Percentiles rank a stretch among this genome's conserved stretches.
phyloP scores from a whole-genome alignment of 2,329 filamentous ascomycete species.

The Sphaerostilbella broomeana region DNA sequence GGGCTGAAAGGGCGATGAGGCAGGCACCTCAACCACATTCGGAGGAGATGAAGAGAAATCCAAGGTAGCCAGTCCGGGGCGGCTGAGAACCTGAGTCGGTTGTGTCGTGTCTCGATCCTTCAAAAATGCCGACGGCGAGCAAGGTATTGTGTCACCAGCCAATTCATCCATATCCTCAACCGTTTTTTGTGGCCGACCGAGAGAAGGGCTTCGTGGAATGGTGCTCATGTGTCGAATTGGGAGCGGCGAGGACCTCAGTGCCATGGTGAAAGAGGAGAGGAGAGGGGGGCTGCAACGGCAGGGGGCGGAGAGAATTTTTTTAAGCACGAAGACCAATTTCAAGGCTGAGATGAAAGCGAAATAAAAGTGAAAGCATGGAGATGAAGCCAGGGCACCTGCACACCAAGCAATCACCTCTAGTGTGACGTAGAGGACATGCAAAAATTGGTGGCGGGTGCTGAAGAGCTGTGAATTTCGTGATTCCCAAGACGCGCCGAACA shows the following conservation, averaged over 20 bases:
- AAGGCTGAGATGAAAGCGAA: slow-evolving; percentile 15
- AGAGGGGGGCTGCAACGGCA: slow-evolving; percentile 7
- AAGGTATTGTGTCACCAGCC: slow-evolving; percentile 39
- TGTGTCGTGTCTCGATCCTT: slow-evolving; percentile 33
- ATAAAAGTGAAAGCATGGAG: slow-evolving; percentile 1
- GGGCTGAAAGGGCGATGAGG: slow-evolving; percentile 70
- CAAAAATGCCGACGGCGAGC: slow-evolving; percentile 34
- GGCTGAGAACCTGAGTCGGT: slow-evolving; percentile 41
- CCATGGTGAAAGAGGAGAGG: slow-evolving; percentile 20
- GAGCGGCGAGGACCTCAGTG: slow-evolving; percentile 25
- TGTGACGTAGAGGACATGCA: slow-evolving; percentile 6
- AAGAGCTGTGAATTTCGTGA: slow-evolving; percentile 10
- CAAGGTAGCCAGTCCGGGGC: slow-evolving; percentile 27
- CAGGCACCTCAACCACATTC: slow-evolving; percentile 66
- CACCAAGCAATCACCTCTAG: slow-evolving; percentile 1
- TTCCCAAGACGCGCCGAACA: slow-evolving; percentile 10
- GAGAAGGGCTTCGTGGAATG: slow-evolving; percentile 23
- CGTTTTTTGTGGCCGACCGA: slow-evolving; percentile 18
- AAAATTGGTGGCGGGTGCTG: slow-evolving; percentile 10
- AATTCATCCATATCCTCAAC: slow-evolving; percentile 40
- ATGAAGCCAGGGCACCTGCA: neutral
- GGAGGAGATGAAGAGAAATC: slow-evolving; percentile 37
- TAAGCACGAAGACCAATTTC: slow-evolving; percentile 9
- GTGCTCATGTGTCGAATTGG: slow-evolving; percentile 25
- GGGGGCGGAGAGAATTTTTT: slow-evolving; percentile 8